These are phyloP conservation scores for Biscutella laevigata DNA, from an alignment of 441 rosid genomes.

Conservation along the genomic window DNA sequence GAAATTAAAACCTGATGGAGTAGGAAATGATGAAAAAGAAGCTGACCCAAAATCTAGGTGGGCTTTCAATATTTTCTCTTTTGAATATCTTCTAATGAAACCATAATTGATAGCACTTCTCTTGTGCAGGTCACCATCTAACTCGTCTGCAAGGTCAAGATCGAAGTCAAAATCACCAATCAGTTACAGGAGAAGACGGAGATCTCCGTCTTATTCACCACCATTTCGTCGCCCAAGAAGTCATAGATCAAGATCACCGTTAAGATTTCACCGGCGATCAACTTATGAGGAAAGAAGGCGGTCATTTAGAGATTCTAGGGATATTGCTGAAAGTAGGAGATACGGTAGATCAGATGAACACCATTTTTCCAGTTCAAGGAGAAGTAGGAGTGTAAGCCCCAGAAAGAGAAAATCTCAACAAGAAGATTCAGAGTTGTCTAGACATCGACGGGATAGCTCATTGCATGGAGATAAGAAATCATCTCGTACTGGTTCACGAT, in stretches of 20 bases:
- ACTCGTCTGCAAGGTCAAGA: conserved; percentile 54
- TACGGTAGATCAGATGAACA: conserved; percentile 48
- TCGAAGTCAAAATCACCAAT: conserved; percentile 77
- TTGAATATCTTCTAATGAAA: no score
- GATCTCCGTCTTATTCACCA: conserved; percentile 73
- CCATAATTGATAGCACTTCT: conserved; percentile 7
- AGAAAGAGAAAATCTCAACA: conserved; percentile 41
- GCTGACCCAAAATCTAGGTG: conserved; percentile 60
- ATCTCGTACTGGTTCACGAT: conserved; percentile 49
- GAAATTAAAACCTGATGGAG: conserved; percentile 84
- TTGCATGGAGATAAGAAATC: conserved; percentile 40
- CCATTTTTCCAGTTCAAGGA: conserved; percentile 51
- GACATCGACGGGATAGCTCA: conserved; percentile 43
- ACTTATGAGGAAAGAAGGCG: conserved; percentile 54
- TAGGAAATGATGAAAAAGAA: conserved; percentile 57
- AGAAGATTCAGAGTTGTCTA: conserved; percentile 54
- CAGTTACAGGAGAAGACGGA: conserved; percentile 45
- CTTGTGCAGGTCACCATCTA: conserved; percentile 70
- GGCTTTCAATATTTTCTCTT: not conserved
- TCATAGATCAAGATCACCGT: conserved; percentile 67
- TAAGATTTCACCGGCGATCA: conserved; percentile 42
- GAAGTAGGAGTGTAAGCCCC: conserved; percentile 72
- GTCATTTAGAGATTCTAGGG: conserved; percentile 51
- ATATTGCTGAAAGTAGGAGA: conserved; percentile 43
- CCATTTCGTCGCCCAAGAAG: conserved; percentile 48